Base-by-base conservation (phyloP, 2,329 filamentous ascomycete species). In the Colletotrichum sp. region DNA sequence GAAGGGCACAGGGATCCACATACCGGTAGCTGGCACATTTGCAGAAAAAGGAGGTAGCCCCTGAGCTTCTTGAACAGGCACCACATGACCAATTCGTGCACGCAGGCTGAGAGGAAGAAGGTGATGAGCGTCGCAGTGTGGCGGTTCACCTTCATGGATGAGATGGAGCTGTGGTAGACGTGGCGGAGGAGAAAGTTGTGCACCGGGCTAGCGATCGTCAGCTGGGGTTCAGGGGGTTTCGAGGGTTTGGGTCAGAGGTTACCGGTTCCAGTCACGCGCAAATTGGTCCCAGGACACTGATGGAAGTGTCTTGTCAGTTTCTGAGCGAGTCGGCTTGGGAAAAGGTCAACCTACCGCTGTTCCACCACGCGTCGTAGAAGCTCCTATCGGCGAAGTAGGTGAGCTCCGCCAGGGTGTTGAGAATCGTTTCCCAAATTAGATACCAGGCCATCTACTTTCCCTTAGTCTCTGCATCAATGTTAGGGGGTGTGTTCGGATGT, bases 21-120 rank as follows among this genome's bases (percentile, higher is more conserved):
- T 80, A 89, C 88, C 39, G 94, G 94, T 60, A 96, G 83, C 84
- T 96, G 94, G 78, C 89, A 89, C 90, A 96, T 92, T 82, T 96
- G 94, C 80, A 94, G 84, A n/a, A 92, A 85, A 26, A 96, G 89
- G 62, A 96, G 84, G 80, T 96, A 96, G 0, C 94, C 94, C 52
- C 94, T 87, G 12, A 96, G 88, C 84, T 95, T 95, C 83, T 93
- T 93, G 83, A 96, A 96, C 39, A 96, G 88, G 79, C 94, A 94
- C 87, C 93, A 94, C 94, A 96, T 96, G 80, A 95, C 90, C 62
- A 96, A 86, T 83, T 96, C 94, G 80, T 96, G 94, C 24, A 95
- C 89, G 77, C 93, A 89, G 0, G 94, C 93, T 9, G 91, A 93
- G 21, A 96, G 86, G 78, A 95, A 88, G 81, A 96, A 96, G 1